Evolutionary conservation across 2,329 filamentous ascomycete species (phyloP), one percentile per base, ranked within the genome.

Genomic region (Cladosporium cucumerinum): DNA sequence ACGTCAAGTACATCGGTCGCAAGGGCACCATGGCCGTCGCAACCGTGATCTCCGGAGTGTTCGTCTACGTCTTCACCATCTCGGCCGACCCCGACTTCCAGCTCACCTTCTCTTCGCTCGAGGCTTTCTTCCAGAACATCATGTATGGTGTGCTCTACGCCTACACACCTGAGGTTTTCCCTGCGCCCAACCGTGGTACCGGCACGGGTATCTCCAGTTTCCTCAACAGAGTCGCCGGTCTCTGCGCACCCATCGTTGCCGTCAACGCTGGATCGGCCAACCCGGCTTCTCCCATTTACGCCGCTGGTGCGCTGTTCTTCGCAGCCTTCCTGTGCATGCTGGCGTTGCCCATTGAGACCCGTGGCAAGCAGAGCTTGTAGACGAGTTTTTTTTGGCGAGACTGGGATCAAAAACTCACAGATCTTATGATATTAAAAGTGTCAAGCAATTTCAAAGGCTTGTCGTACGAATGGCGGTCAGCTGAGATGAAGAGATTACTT

Each of bases 141-240:
- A 90, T 90, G 86, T 92, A 91, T 76, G 89, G 89, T 64, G 88
- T 91, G 1, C 78, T 93, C 1, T 92, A 91, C 74, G 88, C 89
- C 8, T 92, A 91, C 73, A 92, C 90, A 0, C 89, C 90, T 0
- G 90, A 92, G 72, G 86, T 92, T 30, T 92, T 93, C 77, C 89
- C 89, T 0, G 87, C 89, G 0, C 88, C 89, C 0, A 86, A 89
- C 25, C 81, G 90, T 34, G 90, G 89, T 5, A 90, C 89, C 0
- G 90, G 89, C 6, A 89, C 87, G 0, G 90, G 89, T 49, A 88
- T 92, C 57, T 86, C 87, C 25, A 89, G 86, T 72, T 89, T 90
- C 72, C 76, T 92, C 66, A 92, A 92, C 75, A 81, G 89, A 43
- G 73, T 89, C 48, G 85, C 85, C 5, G 89, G 90, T 5, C 79